These are phyloP conservation scores for Cryptococcus hybrid DNA, from an alignment of 1,284 basidiomycete species.

Conservation along the genomic window DNA sequence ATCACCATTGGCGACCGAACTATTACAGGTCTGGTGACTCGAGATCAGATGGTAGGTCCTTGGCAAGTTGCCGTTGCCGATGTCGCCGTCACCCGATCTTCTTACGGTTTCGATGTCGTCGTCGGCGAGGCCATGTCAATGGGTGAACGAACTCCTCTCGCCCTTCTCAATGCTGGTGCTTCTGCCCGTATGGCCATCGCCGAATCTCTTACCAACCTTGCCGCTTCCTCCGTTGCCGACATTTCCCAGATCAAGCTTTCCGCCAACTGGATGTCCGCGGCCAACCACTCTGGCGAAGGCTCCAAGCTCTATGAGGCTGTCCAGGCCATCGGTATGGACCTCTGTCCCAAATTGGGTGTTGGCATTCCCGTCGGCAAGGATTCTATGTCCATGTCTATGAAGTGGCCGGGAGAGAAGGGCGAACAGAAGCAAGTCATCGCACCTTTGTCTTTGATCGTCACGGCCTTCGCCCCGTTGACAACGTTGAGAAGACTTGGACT, in stretches of 20 bases:
- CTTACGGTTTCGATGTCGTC: slow-evolving; percentile 87
- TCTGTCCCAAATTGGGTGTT: slow-evolving; percentile 91
- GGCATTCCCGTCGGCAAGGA: slow-evolving; percentile 98
- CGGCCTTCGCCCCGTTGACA: slow-evolving; percentile 86
- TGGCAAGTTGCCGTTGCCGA: slow-evolving; percentile 99
- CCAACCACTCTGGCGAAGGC: slow-evolving; percentile 86
- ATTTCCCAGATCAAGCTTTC: slow-evolving; percentile 83
- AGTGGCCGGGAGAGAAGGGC: slow-evolving; percentile 66
- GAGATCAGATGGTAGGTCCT: slow-evolving; percentile 99
- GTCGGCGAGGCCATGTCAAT: slow-evolving; percentile 95
- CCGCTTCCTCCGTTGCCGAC: slow-evolving; percentile 71
- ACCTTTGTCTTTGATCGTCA: slow-evolving; percentile 89
- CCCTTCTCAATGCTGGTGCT: slow-evolving; percentile 80
- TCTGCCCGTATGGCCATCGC: slow-evolving; percentile 95
- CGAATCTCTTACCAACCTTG: slow-evolving; percentile 89
- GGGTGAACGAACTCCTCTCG: slow-evolving; percentile 93
- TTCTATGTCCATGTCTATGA: slow-evolving; percentile 99
- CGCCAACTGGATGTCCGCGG: slow-evolving; percentile 99
- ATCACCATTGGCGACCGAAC: slow-evolving; percentile 97
- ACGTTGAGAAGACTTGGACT: slow-evolving; percentile 86
- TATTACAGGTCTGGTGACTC: slow-evolving; percentile 89
- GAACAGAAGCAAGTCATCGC: slow-evolving; percentile 79
- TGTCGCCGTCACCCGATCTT: slow-evolving; percentile 89
- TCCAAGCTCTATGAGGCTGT: slow-evolving; percentile 90
- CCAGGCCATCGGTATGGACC: slow-evolving; percentile 84